These are phyloP conservation scores for Abrus pulchellus DNA, from an alignment of 306 rosid genomes.

Conservation along the genomic window DNA sequence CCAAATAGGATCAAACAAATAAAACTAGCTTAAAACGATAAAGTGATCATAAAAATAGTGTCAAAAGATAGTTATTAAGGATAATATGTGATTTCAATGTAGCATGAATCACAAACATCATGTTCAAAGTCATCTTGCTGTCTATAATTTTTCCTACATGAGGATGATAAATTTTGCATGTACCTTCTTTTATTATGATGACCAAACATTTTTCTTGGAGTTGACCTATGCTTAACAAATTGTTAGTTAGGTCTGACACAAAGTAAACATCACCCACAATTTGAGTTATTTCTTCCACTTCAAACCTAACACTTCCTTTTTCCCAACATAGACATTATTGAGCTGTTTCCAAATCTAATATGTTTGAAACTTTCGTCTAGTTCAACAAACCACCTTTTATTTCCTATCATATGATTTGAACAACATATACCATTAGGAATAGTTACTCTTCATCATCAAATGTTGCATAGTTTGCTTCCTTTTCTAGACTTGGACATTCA, in stretches of 20 bases:
- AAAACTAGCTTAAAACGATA: no score
- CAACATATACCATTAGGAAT: neutral
- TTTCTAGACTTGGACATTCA: conserved; percentile 1
- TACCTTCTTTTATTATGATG: no score
- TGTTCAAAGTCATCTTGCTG: neutral
- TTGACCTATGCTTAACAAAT: no score
- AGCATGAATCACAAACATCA: conserved; percentile 5
- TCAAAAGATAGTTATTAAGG: no score
- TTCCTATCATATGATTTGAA: neutral
- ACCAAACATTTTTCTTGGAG: no score
- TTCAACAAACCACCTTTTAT: neutral
- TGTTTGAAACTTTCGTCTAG: neutral
- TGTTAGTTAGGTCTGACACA: neutral
- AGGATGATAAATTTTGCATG: no score
- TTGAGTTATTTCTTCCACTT: neutral
- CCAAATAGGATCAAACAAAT: no score
- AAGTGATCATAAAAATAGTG: no score
- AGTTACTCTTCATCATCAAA: neutral
- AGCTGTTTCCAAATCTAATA: neutral
- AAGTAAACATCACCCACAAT: neutral
- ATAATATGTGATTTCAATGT: neutral
- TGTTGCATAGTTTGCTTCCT: neutral
- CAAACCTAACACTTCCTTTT: conserved; percentile 15
- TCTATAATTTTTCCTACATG: no score
- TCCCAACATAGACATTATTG: neutral